These are phyloP conservation scores for Phytophthora citrophthora DNA, from an alignment of 352 stramenopile species.

Conservation along the genomic window DNA sequence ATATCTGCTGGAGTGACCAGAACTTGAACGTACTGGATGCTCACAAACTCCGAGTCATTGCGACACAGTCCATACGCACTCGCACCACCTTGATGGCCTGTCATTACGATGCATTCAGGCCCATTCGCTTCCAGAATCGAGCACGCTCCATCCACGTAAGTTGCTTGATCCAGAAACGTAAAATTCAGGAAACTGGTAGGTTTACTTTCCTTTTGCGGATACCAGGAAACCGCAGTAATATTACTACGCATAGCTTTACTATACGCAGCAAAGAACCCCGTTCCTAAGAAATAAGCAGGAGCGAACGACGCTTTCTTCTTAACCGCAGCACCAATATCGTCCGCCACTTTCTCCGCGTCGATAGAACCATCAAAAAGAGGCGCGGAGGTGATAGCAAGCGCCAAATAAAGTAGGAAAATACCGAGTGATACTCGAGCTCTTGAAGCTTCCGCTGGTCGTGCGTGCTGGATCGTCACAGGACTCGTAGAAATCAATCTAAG, in stretches of 20 bases:
- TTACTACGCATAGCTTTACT: constrained; percentile 32
- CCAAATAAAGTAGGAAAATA: constrained; percentile 38
- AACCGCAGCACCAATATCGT: constrained; percentile 32
- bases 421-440: constrained; percentile 22
- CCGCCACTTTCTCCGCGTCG: constrained; percentile 36
- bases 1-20: constrained; percentile 45
- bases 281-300: constrained; percentile 38
- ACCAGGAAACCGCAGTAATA: constrained; percentile 31
- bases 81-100: constrained; percentile 40
- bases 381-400: constrained; percentile 36
- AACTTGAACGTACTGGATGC: constrained; percentile 39
- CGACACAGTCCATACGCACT: constrained; percentile 44
- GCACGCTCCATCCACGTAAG: constrained; percentile 25
- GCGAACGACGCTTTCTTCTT: constrained; percentile 50
- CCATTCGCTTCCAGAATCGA: constrained; percentile 30
- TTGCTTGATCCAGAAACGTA: constrained; percentile 25
- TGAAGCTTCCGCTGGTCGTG: constrained; percentile 24
- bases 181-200: constrained; percentile 42
- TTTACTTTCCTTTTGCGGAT: constrained; percentile 38
- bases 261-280: constrained; percentile 33
- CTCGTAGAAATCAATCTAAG: constrained; percentile 12
- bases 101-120: constrained; percentile 49
- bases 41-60: constrained; percentile 42
- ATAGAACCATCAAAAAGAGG: constrained; percentile 43
- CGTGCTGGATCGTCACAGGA: not conserved